Evolutionary conservation across 2,329 filamentous ascomycete species (phyloP), one percentile per base, ranked within the genome.

Genomic region (Ascochyta viciae-villosae): DNA sequence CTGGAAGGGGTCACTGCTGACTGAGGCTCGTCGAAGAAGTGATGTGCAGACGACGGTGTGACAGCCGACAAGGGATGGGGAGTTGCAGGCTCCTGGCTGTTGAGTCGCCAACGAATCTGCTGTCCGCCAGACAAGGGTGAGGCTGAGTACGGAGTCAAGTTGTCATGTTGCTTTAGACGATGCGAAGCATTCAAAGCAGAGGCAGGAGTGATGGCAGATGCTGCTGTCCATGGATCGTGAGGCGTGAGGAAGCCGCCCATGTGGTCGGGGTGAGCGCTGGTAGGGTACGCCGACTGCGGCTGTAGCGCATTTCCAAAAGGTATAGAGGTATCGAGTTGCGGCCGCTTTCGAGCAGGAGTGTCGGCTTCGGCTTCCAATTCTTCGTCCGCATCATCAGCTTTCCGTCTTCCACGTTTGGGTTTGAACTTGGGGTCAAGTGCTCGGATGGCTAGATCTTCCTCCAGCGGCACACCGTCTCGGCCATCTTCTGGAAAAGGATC

Each of bases 381-480:
- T 42, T 78, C 74, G 2, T 81, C 80, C 42, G 71, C 75, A 39
- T 82, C 81, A 7, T 89, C 87, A 0, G 85, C 83, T 65, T 87
- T 85, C 68, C 88, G 84, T 44, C 85, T 77, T 10, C 85, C 85
- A 51, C 85, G 80, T 65, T 87, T 87, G 1, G 85, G 85, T 62
- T 84, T 81, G 74, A 84, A 85, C 55, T 95, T 89, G 26, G 93
- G 92, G 45, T 96, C 82, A 3, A 97, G 81, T 2, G 92, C 91
- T 58, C 92, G 84, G 44, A 97, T 81, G 2, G 92, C 93, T 74
- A 96, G 86, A 74, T 97, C 93, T 74, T 97, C 93, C 72, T 96
- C 92, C 2, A 92, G 78, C 1, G 88, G 84, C 1, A 97, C 91
- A 6, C 91, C 92, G 75, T 96, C 93, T 40, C 93, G 86, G 15